Evolutionary conservation across 129 eudicot genomes (phyloP).

Genomic region (carrot (Daucus carota)): DH1_v3.0 NC_030387.2:26564501-26565000

Average conservation of each 20-base stretch:
- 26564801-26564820: neutral
- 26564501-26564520: neutral
- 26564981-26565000: neutral
- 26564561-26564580: too few relatives aligned
- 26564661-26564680: neutral
- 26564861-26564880: neutral
- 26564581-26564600: neutral
- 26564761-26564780: neutral
- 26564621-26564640: neutral
- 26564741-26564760: neutral
- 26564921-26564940: neutral
- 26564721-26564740: neutral
- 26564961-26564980: neutral
- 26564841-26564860: neutral
- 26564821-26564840: neutral
- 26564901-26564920: neutral
- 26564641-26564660: neutral
- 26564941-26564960: neutral
- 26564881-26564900: neutral
- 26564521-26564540: neutral
- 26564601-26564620: neutral
- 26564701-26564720: neutral
- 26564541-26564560: neutral
- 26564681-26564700: too few relatives aligned
- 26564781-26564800: neutral